Percentiles rank a stretch among this genome's conserved stretches.
phyloP scores from a whole-genome alignment of 2,329 filamentous ascomycete genomes.

The Stylonectria norvegica region DNA sequence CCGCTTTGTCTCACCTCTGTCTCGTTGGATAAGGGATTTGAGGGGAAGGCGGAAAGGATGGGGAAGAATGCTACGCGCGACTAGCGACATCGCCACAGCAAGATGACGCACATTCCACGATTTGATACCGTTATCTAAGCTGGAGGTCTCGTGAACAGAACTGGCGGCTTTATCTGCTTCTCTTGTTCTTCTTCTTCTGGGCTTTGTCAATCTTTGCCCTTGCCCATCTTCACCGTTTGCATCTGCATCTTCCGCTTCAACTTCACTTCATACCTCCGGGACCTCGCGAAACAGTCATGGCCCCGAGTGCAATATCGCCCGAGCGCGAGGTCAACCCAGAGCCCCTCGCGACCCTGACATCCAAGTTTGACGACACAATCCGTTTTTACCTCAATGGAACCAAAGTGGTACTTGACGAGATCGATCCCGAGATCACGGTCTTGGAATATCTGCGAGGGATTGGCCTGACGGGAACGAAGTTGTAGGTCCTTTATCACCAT shows the following conservation, averaged over 20 bases:
- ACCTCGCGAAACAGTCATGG: no score
- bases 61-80: conserved; percentile 2
- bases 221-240: no score
- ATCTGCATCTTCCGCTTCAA: no score
- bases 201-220: no score
- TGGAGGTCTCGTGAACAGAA: neutral
- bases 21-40: conserved; percentile 14
- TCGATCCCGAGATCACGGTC: conserved; percentile 88
- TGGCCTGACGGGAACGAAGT: conserved; percentile 90
- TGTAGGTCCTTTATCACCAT: conserved; percentile 46
- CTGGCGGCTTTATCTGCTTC: no score
- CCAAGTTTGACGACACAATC: conserved; percentile 79
- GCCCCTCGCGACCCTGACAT: conserved; percentile 54
- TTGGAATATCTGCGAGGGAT: conserved; percentile 91
- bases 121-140: conserved; percentile 18
- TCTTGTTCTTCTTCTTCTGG: no score
- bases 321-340: conserved; percentile 37
- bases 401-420: conserved; percentile 76
- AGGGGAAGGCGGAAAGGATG: conserved; percentile 15
- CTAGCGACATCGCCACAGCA: conserved; percentile 11
- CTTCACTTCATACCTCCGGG: no score
- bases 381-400: conserved; percentile 95
- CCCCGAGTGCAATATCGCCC: conserved; percentile 53
- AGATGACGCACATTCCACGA: conserved; percentile 18
- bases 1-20: conserved; percentile 1